Evolutionary conservation across 257 asterid genomes (phyloP), one percentile per base, ranked within the genome.

Genomic region (Linderniella brevidens): DNA sequence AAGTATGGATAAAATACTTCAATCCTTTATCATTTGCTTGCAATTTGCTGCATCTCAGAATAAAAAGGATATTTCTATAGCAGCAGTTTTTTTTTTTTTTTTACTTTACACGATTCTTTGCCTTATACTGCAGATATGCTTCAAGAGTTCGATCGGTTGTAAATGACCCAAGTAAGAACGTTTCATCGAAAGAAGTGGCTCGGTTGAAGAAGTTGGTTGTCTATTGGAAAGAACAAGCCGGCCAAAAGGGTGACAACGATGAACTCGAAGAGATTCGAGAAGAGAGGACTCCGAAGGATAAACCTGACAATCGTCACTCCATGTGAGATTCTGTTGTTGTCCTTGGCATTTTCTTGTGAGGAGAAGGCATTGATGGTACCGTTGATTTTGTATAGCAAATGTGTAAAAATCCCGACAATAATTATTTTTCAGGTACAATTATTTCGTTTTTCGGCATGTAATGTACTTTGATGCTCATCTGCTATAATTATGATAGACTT

Each of bases 201-300:
- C 96, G 94, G 38, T 45, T 84, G 38, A 85, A 77, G 92, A 90
- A 71, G 66, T 55, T 81, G 41, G 73, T 85, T 32, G 82, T 74
- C 0, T 71, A 78, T 50, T 90, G 96, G 96, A 90, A 90, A 58
- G 98, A 75, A 62, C 92, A 81, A 56, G 96, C 86, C 0, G 96
- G 96, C 14, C 82, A 74, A 50, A 74, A 58, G 59, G 84, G 79
- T 7, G 96, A 81, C 9, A 94, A 79, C 0, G 96, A 90, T 57
- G 96, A 85, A 4, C 63, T 81, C 8, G 96, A 85, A 62, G 96
- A 84, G 74, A 65, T 90, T 63, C 92, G 64, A 64, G 94, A 90
- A 2, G 93, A 85, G 58, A 71, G 79, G 58, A 18, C 56, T 36
- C 46, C 64, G 0, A 79, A 60, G 66, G 86, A 73, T 46, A 84